Evolutionary conservation across 371 early-diverging fungal genomes (phyloP), one percentile per base, ranked within the genome.

Genomic region (Phascolomyces articulosus): DNA sequence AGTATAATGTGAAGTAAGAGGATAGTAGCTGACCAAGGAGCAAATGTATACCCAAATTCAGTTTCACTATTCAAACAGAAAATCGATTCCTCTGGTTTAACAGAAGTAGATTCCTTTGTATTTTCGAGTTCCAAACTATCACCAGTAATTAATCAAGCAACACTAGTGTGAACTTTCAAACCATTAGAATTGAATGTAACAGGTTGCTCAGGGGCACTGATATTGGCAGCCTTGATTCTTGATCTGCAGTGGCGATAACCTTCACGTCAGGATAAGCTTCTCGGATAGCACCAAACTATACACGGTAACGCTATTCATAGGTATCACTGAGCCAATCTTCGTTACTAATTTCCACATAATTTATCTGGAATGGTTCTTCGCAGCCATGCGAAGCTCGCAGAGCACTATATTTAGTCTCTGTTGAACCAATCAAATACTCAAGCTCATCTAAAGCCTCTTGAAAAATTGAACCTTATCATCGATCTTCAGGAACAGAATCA

Each of bases 371-470:
- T 23, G 70, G 70, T 34, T 66, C 64, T 10, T 61, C 54, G 23
- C 62, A 66, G 9, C 70, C 70, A 20, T 70, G 58, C 28, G 53
- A 15, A 16, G 67, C 73, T 48, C 73, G 59, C 21, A 72, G 61
- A 8, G 29, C 51, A 38, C 73, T 70, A 40, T 72, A 72, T 2
- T 40, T 62, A 11, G 73, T 69, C n/a, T 34, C 55, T 0, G 66
- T 48, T 16, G 57, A 53, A 16, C 73, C 73, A 65, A 63, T 67
- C 51, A 72, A 40, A 54, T 68, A 72, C 40, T 72, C 70, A 1
- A 72, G 68, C 51, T 72, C 64, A 28, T 72, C 63, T 31, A 72
- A 23, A 1, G 49, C 60, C 11, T 69, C 67, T 54, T 72, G 63
- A n/a, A 72, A 53, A 44, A 68, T 70, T 16, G 73, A 70, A 15